Evolutionary conservation across 108 stramenopile genomes (phyloP).

Genomic region (Cyclostephanos tholiformis): DNA sequence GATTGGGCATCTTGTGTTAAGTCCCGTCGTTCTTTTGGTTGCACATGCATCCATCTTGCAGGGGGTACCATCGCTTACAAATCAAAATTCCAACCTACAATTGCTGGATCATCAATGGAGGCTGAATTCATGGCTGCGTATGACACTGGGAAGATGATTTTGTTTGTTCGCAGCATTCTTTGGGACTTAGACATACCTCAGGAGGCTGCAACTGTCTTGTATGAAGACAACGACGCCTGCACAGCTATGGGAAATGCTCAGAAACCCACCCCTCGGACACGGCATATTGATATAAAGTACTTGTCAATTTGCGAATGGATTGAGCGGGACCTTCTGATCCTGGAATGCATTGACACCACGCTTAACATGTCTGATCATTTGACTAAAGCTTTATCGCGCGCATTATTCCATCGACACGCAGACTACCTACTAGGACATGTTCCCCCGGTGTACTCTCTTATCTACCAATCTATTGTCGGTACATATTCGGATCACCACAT

Average conservation of each 20-base stretch:
- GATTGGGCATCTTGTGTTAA: slow-evolving; percentile 25
- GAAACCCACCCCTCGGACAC: slow-evolving; percentile 23
- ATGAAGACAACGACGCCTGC: too few relatives aligned
- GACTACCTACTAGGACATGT: too few relatives aligned
- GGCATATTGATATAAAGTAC: slow-evolving; percentile 45
- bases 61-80: slow-evolving; percentile 15
- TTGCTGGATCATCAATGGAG: slow-evolving; percentile 8
- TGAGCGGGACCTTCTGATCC: slow-evolving; percentile 3
- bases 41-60: slow-evolving; percentile 7
- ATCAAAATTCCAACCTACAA: slow-evolving; percentile 24
- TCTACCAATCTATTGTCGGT: too few relatives aligned
- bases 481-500: too few relatives aligned
- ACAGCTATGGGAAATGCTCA: too few relatives aligned
- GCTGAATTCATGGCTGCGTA: too few relatives aligned
- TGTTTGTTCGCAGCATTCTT: too few relatives aligned
- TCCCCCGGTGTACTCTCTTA: too few relatives aligned
- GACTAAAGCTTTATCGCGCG: not conserved
- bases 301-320: slow-evolving; percentile 40
- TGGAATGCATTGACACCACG: slow-evolving; percentile 12
- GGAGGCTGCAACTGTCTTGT: not conserved
- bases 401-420: not conserved
- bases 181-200: not conserved
- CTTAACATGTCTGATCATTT: slow-evolving; percentile 19
- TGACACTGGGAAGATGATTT: too few relatives aligned
- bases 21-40: slow-evolving; percentile 19